Conservation (phyloP, 2,329 filamentous ascomycete species). For the Chaetomium strumarium region DNA sequence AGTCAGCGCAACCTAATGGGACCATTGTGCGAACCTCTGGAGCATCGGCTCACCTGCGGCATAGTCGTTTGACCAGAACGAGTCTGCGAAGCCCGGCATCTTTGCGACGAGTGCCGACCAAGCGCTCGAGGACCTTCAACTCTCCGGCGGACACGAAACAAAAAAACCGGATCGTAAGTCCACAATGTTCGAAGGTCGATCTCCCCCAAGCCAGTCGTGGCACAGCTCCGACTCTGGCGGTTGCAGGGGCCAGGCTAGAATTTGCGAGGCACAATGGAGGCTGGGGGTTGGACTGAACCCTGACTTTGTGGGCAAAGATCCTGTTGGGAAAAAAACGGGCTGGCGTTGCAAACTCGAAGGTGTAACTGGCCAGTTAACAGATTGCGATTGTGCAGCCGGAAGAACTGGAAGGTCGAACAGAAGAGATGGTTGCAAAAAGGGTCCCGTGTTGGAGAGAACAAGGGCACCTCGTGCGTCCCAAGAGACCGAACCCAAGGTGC, state of each 20-base stretch:
- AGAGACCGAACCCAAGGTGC: slow-evolving; percentile 4
- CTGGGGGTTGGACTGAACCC: slow-evolving; percentile 17
- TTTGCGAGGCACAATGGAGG: slow-evolving; percentile 19
- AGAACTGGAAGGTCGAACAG: not conserved
- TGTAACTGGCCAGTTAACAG: not conserved
- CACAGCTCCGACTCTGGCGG: slow-evolving; percentile 6
- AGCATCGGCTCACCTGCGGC: slow-evolving; percentile 63
- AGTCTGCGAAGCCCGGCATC: slow-evolving; percentile 88
- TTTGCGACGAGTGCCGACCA: slow-evolving; percentile 30
- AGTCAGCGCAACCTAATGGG: slow-evolving; percentile 14
- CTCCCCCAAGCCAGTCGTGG: slow-evolving; percentile 5
- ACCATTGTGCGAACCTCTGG: not conserved
- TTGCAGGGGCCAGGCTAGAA: slow-evolving; percentile 14
- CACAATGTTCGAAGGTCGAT: not conserved
- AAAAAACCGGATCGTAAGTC: not conserved
- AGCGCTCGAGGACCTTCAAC: not conserved
- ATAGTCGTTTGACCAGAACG: slow-evolving; percentile 98
- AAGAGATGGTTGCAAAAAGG: not conserved
- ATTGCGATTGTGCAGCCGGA: not conserved
- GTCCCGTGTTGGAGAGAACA: slow-evolving; percentile 5
- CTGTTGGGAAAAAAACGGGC: not conserved
- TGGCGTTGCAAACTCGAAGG: not conserved
- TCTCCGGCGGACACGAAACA: not conserved
- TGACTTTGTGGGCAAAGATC: not conserved
- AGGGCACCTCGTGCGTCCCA: not conserved